These are phyloP conservation scores for Trichoderma aggressivum DNA, from an alignment of 2,329 filamentous ascomycete genomes.

Conservation along the genomic window DNA sequence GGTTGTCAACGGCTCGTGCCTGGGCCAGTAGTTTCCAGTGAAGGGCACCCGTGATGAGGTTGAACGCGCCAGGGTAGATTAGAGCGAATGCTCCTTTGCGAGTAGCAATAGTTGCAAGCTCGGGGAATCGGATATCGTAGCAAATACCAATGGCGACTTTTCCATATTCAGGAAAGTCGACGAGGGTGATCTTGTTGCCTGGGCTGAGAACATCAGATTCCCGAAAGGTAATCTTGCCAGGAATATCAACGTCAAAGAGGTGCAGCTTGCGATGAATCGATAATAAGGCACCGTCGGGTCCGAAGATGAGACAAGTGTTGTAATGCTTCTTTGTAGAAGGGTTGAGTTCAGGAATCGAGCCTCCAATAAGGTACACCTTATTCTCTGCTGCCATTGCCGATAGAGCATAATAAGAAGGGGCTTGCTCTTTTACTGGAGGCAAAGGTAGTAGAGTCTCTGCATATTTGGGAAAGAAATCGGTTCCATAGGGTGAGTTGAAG, in stretches of 20 bases:
- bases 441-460: constrained; percentile 78
- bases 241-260: constrained; percentile 96
- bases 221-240: constrained; percentile 85
- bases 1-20: constrained; percentile 86
- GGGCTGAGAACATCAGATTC: constrained; percentile 87
- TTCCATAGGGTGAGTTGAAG: constrained; percentile 98
- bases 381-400: constrained; percentile 75
- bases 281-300: constrained; percentile 69
- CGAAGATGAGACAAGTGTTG: constrained; percentile 87
- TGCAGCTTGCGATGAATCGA: constrained; percentile 90
- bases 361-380: constrained; percentile 78
- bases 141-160: constrained; percentile 87
- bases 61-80: constrained; percentile 96
- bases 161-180: constrained; percentile 86
- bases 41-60: constrained; percentile 83
- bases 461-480: constrained; percentile 83
- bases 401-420: constrained; percentile 83
- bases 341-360: constrained; percentile 84
- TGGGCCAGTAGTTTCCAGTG: constrained; percentile 86
- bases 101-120: constrained; percentile 84
- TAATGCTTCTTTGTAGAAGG: constrained; percentile 63
- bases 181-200: constrained; percentile 78
- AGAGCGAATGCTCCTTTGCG: constrained; percentile 80
- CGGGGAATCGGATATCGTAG: constrained; percentile 96
- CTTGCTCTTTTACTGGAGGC: constrained; percentile 65